Base-by-base conservation (phyloP, 352 stramenopile genomes). In the Heterotrichella gracilis region DNA sequence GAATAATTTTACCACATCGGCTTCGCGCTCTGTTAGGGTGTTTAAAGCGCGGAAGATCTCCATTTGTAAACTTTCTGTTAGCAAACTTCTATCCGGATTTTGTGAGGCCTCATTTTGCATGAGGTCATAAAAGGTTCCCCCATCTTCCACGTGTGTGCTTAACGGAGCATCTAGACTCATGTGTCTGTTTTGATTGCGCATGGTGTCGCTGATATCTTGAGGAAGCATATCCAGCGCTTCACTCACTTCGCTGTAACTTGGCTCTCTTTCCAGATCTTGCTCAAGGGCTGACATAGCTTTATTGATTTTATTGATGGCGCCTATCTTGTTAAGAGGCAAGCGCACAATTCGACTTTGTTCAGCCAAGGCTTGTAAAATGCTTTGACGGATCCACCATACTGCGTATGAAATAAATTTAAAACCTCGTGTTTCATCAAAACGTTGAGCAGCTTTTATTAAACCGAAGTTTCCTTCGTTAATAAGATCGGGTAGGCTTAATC, bases 401-500 rank as follows among this genome's bases (percentile, higher is more conserved):
- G 41, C 41, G 41, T 66, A 66, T 3, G 41, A 66, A 9, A 66
- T 66, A 9, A 66, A 66, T 66, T 66, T 66, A 2, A 66, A 9
- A 9, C 9, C 9, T 1, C 41, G 41, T 1, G 2, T 9, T 2
- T 9, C 2, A 9, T 66, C 41, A 9, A 66, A 66, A 9, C 41
- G 41, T 22, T 66, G 2, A 9, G 41, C 41, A 22, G 41, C 41
- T 66, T 66, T 9, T n/a, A 66, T 66, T 1, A 66, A 4, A 9
- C 41, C 41, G 3, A 66, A 66, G 23, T 66, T 66, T 66, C 41
- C 41, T 9, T 66, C 41, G 41, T 66, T 66, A 4, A 66, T 66
- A 2, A 66, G 41, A 1, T 66, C 41, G 41, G 41, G 41, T 24
- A 66, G 41, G 4, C 2, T 9, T 1, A 66, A 66, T 4, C 41